phyloP scores from a whole-genome alignment of 2,329 filamentous ascomycete species.

The Claviceps sp. region DNA sequence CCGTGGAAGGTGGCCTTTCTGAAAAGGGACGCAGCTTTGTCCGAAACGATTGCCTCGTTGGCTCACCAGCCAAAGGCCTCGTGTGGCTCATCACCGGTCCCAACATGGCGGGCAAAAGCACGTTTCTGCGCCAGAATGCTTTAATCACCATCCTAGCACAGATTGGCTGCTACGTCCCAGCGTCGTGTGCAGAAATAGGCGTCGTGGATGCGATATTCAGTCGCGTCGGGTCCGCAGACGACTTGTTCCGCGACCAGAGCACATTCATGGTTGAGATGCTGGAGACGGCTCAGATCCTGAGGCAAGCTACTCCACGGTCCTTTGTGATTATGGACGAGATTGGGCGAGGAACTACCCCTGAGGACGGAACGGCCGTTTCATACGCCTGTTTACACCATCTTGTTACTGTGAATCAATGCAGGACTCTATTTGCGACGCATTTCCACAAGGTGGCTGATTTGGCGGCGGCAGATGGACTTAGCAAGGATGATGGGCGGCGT shows the following conservation, averaged over 20 bases:
- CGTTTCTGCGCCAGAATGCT: conserved; percentile 89
- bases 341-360: conserved; percentile 82
- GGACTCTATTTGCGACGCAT: conserved; percentile 86
- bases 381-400: conserved; percentile 82
- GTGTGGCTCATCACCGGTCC: conserved; percentile 63
- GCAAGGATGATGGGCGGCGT: conserved; percentile 13
- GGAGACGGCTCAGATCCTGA: conserved; percentile 83
- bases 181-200: conserved; percentile 71
- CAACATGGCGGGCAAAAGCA: conserved; percentile 99
- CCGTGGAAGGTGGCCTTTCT: conserved; percentile 71
- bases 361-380: conserved; percentile 80
- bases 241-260: conserved; percentile 86
- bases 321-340: conserved; percentile 99
- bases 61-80: conserved; percentile 49
- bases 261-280: conserved; percentile 99
- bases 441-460: conserved; percentile 79
- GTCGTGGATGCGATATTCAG: conserved; percentile 95
- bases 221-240: conserved; percentile 85
- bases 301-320: conserved; percentile 65
- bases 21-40: conserved; percentile 73
- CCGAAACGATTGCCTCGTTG: conserved; percentile 73
- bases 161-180: conserved; percentile 84
- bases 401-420: conserved; percentile 60
- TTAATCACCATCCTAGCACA: conserved; percentile 90
- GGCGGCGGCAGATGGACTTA: conserved; percentile 40